A percentile compares a stretch with the other conserved stretches of the same genome.
Evolutionary conservation across 257 asterid genomes (phyloP).

Genomic region (Hygrophila difformis): DNA sequence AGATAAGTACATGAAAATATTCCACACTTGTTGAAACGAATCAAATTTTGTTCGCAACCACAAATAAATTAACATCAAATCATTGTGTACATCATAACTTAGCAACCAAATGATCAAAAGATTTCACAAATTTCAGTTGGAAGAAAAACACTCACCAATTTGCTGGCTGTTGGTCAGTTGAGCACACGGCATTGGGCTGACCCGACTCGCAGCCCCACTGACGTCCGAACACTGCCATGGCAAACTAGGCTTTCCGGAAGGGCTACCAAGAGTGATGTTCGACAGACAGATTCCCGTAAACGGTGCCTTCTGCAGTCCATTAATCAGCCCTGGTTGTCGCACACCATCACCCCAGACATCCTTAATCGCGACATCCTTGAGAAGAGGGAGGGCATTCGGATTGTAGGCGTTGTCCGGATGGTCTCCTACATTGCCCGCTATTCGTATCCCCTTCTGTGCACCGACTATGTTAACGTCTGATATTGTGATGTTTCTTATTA

Average conservation of each 20-base stretch:
- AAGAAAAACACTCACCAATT: conserved; percentile 42
- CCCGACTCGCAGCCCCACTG: conserved; percentile 61
- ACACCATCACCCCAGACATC: conserved; percentile 73
- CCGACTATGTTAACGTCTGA: conserved; percentile 57
- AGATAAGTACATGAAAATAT: too few relatives aligned
- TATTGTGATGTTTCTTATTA: conserved; percentile 58
- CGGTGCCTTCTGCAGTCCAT: conserved; percentile 54
- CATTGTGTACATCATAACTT: too few relatives aligned
- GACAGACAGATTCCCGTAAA: conserved; percentile 73
- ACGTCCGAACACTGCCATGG: conserved; percentile 88
- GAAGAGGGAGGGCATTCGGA: conserved; percentile 66
- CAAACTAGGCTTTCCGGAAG: conserved; percentile 19
- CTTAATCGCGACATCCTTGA: conserved; percentile 52
- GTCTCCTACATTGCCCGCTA: conserved; percentile 71
- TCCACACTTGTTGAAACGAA: too few relatives aligned
- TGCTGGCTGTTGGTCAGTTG: conserved; percentile 46
- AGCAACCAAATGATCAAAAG: background rate
- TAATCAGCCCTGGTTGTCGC: conserved; percentile 66
- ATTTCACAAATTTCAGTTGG: conserved; percentile 12
- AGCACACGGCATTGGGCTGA: conserved; percentile 82
- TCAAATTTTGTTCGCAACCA: background rate
- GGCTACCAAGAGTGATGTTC: conserved; percentile 42
- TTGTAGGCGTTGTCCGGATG: conserved; percentile 63
- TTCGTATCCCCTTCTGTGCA: conserved; percentile 64
- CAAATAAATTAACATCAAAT: background rate